phyloP scores from a whole-genome alignment of 2,329 filamentous ascomycete species.

The Chaetomium strumarium region DNA sequence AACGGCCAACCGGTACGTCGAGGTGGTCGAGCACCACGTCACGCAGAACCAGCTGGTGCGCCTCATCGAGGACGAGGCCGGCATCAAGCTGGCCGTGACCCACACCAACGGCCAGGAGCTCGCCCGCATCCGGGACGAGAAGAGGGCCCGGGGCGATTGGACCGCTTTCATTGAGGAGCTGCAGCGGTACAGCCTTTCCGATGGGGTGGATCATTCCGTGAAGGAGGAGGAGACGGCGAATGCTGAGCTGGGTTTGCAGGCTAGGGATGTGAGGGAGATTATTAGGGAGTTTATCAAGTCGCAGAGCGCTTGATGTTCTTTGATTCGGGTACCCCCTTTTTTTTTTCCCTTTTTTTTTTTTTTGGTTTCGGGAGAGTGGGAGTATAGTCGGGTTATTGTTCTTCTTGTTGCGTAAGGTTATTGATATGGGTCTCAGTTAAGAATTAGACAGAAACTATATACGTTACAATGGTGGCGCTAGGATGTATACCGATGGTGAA shows the following conservation, averaged over 20 bases:
- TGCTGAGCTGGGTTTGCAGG: neutral
- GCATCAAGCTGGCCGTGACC: constrained; percentile 44
- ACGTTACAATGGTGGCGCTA: no score
- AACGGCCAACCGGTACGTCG: constrained; percentile 52
- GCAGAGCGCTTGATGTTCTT: neutral
- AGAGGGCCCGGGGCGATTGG: constrained; percentile 35
- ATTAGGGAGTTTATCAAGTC: neutral
- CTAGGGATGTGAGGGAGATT: neutral
- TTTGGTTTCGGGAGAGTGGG: no score
- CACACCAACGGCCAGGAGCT: constrained; percentile 30
- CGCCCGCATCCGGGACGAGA: constrained; percentile 33
- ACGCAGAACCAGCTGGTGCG: constrained; percentile 50
- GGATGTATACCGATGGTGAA: no score
- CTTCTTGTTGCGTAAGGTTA: no score
- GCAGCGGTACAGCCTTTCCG: constrained; percentile 28
- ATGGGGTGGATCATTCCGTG: constrained; percentile 30
- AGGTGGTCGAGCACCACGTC: constrained; percentile 48
- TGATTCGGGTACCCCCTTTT: no score
- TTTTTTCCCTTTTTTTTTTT: no score
- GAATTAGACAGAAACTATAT: no score
- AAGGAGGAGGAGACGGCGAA: constrained; percentile 14
- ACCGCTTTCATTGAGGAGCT: constrained; percentile 25
- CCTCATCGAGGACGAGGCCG: constrained; percentile 45
- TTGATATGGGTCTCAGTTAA: no score
- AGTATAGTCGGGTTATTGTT: no score